These are phyloP conservation scores for Croton setiger DNA, from an alignment of 441 rosid species.

Conservation along the genomic window DNA sequence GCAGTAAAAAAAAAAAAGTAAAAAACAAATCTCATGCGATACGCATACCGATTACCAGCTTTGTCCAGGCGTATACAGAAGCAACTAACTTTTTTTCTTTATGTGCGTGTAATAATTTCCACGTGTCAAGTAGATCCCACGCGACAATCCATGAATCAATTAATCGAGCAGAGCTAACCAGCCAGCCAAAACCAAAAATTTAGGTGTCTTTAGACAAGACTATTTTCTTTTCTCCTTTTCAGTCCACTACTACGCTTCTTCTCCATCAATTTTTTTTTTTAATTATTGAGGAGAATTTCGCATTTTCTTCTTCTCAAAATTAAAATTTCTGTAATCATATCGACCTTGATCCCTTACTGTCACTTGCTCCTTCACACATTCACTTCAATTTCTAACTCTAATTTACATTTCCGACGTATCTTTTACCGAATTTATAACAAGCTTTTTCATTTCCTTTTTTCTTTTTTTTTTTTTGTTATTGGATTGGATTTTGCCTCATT, in stretches of 20 bases:
- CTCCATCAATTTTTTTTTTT: no score
- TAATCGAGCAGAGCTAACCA: background rate
- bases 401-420: conserved; percentile 8
- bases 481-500: background rate
- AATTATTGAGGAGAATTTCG: background rate
- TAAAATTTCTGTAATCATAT: background rate
- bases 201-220: background rate
- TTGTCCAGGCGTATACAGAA: background rate
- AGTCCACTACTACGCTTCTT: conserved; percentile 4
- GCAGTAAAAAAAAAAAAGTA: no score
- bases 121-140: conserved; percentile 12
- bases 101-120: conserved; percentile 3
- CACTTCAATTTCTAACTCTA: background rate
- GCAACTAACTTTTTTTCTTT: no score
- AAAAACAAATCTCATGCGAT: background rate
- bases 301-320: background rate
- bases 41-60: background rate
- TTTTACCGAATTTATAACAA: background rate
- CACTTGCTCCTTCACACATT: conserved; percentile 14
- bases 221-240: conserved; percentile 14
- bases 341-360: conserved; percentile 2
- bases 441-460: background rate
- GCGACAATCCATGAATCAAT: background rate
- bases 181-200: conserved; percentile 8
- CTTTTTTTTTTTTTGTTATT: background rate